These are phyloP conservation scores for Diutina mesorugosa DNA, from an alignment of 1,139 yeast genomes.

Conservation along the genomic window DNA sequence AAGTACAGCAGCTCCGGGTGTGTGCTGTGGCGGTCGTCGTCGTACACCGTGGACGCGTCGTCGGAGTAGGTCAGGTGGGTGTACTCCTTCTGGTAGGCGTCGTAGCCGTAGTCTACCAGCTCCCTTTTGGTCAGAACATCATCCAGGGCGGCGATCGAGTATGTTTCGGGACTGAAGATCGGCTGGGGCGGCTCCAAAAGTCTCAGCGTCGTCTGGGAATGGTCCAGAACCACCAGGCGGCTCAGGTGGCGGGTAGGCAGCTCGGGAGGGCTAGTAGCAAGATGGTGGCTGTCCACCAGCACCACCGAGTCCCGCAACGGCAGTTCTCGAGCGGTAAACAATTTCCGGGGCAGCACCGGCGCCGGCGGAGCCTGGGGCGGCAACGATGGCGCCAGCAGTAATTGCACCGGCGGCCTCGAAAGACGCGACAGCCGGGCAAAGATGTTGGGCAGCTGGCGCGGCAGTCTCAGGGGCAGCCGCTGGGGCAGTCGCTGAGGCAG, in stretches of 20 bases:
- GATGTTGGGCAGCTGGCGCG: slow-evolving; percentile 24
- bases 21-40: slow-evolving; percentile 11
- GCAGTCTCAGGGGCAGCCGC: background rate
- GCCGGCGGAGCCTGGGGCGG: slow-evolving; percentile 4
- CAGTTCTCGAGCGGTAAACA: slow-evolving; percentile 11
- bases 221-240: background rate
- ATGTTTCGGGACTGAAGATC: slow-evolving; percentile 48
- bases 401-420: slow-evolving; percentile 24
- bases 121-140: background rate
- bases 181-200: slow-evolving; percentile 54
- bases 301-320: slow-evolving; percentile 11
- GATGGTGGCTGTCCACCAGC: slow-evolving; percentile 21
- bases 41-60: slow-evolving; percentile 27
- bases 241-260: background rate
- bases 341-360: slow-evolving; percentile 6
- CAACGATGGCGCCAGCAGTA: slow-evolving; percentile 4
- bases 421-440: slow-evolving; percentile 37
- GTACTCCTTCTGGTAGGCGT: slow-evolving; percentile 23
- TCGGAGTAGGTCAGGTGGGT: slow-evolving; percentile 23
- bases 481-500: background rate
- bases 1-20: slow-evolving; percentile 22
- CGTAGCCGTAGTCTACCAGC: slow-evolving; percentile 16
- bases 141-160: slow-evolving; percentile 8
- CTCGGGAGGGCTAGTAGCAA: slow-evolving; percentile 22
- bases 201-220: slow-evolving; percentile 9